Percentiles rank a stretch among this genome's conserved stretches.
Conservation (phyloP, 345 rosid genomes). For the Salix koriyanagi region DNA sequence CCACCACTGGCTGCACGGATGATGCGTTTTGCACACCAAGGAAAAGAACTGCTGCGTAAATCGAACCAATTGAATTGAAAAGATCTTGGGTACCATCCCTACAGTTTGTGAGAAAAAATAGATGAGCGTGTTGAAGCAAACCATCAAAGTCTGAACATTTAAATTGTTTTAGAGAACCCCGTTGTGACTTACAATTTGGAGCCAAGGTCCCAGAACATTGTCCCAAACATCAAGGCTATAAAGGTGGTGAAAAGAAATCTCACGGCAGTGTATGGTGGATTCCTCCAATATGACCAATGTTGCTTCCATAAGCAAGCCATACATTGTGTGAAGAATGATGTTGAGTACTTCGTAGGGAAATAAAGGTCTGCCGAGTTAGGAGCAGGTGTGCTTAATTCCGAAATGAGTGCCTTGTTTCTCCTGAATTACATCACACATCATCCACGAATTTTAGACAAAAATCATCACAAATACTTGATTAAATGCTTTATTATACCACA, state of each 20-base stretch:
- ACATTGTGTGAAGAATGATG: constrained; percentile 14
- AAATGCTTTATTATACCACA: not conserved
- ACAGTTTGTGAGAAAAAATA: constrained; percentile 4
- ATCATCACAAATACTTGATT: not conserved
- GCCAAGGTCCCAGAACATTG: constrained; percentile 28
- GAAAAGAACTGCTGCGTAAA: constrained; percentile 67
- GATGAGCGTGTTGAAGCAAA: not conserved
- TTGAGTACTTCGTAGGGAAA: constrained; percentile 15
- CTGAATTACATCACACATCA: constrained; percentile 27
- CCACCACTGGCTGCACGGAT: constrained; percentile 68
- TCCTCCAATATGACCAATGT: constrained; percentile 23
- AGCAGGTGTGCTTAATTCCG: constrained; percentile 18
- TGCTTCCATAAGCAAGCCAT: constrained; percentile 28
- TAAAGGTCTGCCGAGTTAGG: constrained; percentile 18
- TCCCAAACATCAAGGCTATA: constrained; percentile 22
- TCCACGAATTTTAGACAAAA: not conserved
- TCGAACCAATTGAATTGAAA: constrained; percentile 68
- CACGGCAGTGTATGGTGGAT: constrained; percentile 25
- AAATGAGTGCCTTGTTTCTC: constrained; percentile 35
- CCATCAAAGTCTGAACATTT: not conserved
- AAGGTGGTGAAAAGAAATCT: constrained; percentile 20
- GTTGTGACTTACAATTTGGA: constrained; percentile 7
- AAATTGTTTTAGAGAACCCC: not conserved
- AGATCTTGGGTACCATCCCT: constrained; percentile 50
- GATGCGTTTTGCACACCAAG: constrained; percentile 55